Conservation (phyloP, 768 basidiomycete species). For the Leucocoprinus sp. region DNA sequence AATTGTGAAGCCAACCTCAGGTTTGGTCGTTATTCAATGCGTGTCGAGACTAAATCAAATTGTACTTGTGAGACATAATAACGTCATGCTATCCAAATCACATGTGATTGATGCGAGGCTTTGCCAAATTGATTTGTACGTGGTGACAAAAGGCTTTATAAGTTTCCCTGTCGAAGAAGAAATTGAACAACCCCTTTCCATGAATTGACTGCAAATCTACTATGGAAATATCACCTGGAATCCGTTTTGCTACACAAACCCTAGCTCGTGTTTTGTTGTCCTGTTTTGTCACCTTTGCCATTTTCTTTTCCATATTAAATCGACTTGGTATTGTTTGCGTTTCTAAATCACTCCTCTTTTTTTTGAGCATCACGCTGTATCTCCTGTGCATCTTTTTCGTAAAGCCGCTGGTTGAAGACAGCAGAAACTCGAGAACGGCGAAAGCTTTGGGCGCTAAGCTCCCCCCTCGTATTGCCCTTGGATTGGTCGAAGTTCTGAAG, state of each 20-base stretch:
- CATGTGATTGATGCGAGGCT: no score
- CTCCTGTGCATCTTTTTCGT: conserved; percentile 2
- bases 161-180: no score
- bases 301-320: not conserved
- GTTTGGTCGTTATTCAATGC: no score
- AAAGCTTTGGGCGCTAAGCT: conserved; percentile 25
- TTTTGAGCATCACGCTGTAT: not conserved
- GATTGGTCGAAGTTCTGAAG: conserved; percentile 16
- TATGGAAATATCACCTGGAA: conserved; percentile 5
- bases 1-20: no score
- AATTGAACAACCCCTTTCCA: no score
- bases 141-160: no score
- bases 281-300: not conserved
- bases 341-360: not conserved
- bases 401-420: not conserved
- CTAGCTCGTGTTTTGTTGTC: not conserved
- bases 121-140: no score
- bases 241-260: not conserved
- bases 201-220: no score
- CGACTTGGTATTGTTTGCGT: not conserved
- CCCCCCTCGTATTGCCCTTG: conserved; percentile 24
- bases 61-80: no score
- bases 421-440: conserved; percentile 16
- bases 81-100: no score
- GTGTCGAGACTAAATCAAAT: no score